Evolutionary conservation across 2,329 filamentous ascomycete species (phyloP).

Genomic region (Pyricularia sp.): DNA sequence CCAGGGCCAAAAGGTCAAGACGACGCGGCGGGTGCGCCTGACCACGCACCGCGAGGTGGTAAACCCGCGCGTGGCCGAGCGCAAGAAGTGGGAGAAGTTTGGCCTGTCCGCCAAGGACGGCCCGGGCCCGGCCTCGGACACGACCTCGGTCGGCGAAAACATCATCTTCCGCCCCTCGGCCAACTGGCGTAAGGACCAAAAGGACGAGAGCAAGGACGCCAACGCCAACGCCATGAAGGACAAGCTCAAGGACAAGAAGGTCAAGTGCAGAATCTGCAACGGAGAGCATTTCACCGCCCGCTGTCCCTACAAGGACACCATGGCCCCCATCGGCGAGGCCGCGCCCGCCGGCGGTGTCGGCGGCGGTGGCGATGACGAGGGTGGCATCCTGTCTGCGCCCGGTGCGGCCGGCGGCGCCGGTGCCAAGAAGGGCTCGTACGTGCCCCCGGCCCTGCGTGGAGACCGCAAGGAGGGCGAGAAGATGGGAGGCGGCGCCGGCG

Average conservation of each 20-base stretch:
- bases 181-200: conserved; percentile 88
- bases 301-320: conserved; percentile 99
- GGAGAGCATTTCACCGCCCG: conserved; percentile 98
- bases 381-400: conserved; percentile 42
- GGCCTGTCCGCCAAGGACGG: conserved; percentile 80
- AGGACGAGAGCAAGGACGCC: conserved; percentile 63
- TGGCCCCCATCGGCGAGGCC: conserved; percentile 73
- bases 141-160: conserved; percentile 92
- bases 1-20: conserved; percentile 91
- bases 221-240: conserved; percentile 69
- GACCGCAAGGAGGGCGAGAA: conserved; percentile 61
- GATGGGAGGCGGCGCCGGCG: conserved; percentile 57
- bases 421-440: conserved; percentile 71
- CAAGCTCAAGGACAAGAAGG: conserved; percentile 96
- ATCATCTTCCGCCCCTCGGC: conserved; percentile 90
- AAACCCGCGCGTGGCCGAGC: conserved; percentile 93
- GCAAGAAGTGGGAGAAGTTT: conserved; percentile 89
- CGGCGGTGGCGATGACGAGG: conserved; percentile 39
- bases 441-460: conserved; percentile 85
- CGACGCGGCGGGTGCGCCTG: conserved; percentile 88
- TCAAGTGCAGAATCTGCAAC: conserved; percentile 98
- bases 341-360: conserved; percentile 41
- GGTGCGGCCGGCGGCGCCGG: conserved; percentile 34
- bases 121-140: conserved; percentile 75
- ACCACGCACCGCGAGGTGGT: conserved; percentile 87